phyloP scores from a whole-genome alignment of 176 grass and related monocot genomes.

The Canna indica region DNA sequence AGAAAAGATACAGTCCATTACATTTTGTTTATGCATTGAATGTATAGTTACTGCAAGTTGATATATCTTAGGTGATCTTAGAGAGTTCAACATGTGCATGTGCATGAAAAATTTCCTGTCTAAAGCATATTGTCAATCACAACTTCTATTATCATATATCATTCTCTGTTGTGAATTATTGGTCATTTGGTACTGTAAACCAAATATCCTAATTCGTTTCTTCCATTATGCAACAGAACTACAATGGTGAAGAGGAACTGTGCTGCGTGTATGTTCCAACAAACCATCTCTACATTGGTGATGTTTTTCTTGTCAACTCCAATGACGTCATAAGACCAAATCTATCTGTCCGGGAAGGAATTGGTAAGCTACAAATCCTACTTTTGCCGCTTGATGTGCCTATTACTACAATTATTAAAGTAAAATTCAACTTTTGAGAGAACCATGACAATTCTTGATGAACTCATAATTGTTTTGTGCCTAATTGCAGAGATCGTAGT shows the following conservation, averaged over 20 bases:
- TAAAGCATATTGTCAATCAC: neutral
- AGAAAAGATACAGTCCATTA: too few relatives aligned
- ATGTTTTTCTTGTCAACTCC: constrained; percentile 50
- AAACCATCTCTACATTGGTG: constrained; percentile 67
- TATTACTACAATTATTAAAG: too few relatives aligned
- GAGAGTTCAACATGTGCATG: neutral
- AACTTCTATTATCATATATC: neutral
- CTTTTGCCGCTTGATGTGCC: neutral
- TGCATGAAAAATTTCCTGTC: neutral
- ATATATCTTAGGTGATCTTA: neutral
- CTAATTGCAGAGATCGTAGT: constrained; percentile 46
- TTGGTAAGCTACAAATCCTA: constrained; percentile 27
- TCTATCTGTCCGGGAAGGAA: constrained; percentile 61
- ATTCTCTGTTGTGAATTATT: neutral
- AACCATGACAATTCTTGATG: neutral
- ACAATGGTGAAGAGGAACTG: constrained; percentile 59
- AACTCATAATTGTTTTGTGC: neutral
- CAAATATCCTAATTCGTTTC: neutral
- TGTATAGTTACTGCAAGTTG: neutral
- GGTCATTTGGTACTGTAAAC: neutral
- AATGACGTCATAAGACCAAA: constrained; percentile 59
- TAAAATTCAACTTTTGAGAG: too few relatives aligned
- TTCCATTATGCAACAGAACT: constrained; percentile 29
- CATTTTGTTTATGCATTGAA: too few relatives aligned
- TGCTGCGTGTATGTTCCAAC: constrained; percentile 59